A percentile compares a stretch with the other conserved stretches of the same genome.
phyloP scores from a whole-genome alignment of 1,284 basidiomycete genomes.

The Coniophora puteana region DNA sequence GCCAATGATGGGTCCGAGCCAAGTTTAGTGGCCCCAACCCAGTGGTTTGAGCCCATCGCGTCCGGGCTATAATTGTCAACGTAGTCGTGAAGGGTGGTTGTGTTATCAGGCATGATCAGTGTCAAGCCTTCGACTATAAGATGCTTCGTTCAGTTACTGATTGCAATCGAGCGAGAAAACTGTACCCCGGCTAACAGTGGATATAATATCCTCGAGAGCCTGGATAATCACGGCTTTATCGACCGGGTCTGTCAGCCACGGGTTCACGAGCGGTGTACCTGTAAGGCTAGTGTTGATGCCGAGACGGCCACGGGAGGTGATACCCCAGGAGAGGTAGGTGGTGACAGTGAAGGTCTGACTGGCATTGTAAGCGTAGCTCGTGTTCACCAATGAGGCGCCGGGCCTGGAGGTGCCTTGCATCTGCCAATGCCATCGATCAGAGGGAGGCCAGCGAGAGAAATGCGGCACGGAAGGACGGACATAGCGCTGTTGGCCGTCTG shows the following conservation, averaged over 20 bases:
- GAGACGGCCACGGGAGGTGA: constrained; percentile 59
- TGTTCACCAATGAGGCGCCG: constrained; percentile 53
- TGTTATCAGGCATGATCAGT: constrained; percentile 36
- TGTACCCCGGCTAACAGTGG: constrained; percentile 40
- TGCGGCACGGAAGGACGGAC: constrained; percentile 28
- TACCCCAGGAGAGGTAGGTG: constrained; percentile 51
- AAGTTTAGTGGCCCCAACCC: too few relatives aligned
- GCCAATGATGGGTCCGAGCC: constrained; percentile 31
- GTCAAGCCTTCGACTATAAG: constrained; percentile 25
- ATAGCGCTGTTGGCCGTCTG: constrained; percentile 47
- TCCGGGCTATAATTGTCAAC: neutral
- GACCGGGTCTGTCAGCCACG: constrained; percentile 55
- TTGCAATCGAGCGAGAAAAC: too few relatives aligned
- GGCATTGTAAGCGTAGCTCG: constrained; percentile 47
- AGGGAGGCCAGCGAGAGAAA: too few relatives aligned
- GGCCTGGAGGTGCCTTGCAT: constrained; percentile 63
- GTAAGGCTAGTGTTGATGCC: constrained; percentile 53
- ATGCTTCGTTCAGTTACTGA: constrained; percentile 4
- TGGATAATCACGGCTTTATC: constrained; percentile 49
- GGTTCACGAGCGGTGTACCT: constrained; percentile 44
- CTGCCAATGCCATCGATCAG: constrained; percentile 23
- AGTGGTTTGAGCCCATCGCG: constrained; percentile 36
- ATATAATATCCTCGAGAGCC: constrained; percentile 47
- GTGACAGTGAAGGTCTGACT: constrained; percentile 62
- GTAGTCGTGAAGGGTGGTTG: constrained; percentile 32